Conservation (phyloP, 176 grass and related monocot genomes). For the Musa itinerans region DNA sequence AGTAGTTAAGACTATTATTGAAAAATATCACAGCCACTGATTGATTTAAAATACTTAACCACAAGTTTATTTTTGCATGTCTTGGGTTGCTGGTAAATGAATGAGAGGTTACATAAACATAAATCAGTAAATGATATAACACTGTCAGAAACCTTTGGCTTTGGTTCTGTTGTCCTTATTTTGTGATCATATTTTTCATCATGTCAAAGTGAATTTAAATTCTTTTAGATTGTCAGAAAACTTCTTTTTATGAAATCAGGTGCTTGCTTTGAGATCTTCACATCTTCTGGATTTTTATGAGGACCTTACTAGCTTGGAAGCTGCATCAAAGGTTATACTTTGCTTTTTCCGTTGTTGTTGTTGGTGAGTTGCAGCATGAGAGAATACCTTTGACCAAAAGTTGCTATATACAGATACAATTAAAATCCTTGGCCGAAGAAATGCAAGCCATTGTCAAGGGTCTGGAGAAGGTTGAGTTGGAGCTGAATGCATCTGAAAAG, state of each 20-base stretch:
- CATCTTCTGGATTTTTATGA: constrained; percentile 77
- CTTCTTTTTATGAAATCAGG: constrained; percentile 30
- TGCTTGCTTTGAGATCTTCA: constrained; percentile 68
- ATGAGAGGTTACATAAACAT: too few species aligned
- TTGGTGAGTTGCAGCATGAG: constrained; percentile 18
- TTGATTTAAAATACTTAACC: too few species aligned
- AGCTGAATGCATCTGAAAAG: constrained; percentile 87
- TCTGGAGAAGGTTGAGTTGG: constrained; percentile 72
- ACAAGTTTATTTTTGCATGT: too few species aligned
- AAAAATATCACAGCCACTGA: neutral
- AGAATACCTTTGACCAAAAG: constrained; percentile 12
- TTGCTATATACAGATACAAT: constrained; percentile 66
- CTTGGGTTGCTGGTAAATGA: too few species aligned
- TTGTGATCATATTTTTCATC: neutral
- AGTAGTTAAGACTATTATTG: neutral
- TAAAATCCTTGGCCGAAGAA: constrained; percentile 97
- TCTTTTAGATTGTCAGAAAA: neutral
- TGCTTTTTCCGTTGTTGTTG: constrained; percentile 12
- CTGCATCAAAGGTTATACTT: constrained; percentile 84
- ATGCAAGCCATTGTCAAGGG: constrained; percentile 97
- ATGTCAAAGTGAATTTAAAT: too few species aligned
- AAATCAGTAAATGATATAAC: too few species aligned
- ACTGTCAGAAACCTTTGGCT: neutral
- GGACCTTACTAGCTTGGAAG: constrained; percentile 77
- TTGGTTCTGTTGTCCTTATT: neutral